Conservation (phyloP, 768 basidiomycete genomes). For the Pleurotus citrinopileatus region DNA sequence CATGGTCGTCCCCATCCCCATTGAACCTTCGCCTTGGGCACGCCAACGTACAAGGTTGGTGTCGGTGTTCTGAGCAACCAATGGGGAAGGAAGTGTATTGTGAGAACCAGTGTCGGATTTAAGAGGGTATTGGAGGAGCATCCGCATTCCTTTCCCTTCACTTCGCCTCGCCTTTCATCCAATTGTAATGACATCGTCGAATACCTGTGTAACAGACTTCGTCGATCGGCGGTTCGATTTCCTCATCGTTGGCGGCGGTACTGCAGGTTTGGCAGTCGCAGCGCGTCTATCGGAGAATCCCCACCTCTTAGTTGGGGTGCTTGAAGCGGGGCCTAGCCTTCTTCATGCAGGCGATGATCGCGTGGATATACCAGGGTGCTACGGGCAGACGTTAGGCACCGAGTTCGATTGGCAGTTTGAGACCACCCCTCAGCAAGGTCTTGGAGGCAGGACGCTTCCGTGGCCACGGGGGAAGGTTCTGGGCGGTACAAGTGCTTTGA, state of each 20-base stretch:
- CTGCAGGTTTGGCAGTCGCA: conserved; percentile 12
- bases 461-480: conserved; percentile 18
- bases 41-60: too few relatives aligned
- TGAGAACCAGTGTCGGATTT: too few relatives aligned
- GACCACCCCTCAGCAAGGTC: conserved; percentile 13
- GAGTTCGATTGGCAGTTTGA: conserved; percentile 16
- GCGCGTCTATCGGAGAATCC: neutral
- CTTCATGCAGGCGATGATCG: neutral
- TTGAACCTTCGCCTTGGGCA: too few relatives aligned
- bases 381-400: neutral
- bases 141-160: too few relatives aligned
- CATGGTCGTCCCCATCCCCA: too few relatives aligned
- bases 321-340: neutral
- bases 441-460: neutral
- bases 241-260: neutral
- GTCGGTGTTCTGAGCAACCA: too few relatives aligned
- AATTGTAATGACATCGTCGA: too few relatives aligned
- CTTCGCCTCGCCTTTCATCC: too few relatives aligned
- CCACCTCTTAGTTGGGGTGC: neutral
- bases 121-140: too few relatives aligned
- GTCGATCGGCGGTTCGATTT: neutral
- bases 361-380: neutral
- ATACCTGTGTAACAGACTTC: neutral
- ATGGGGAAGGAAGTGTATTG: too few relatives aligned
- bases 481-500: conserved; percentile 18